These are phyloP conservation scores for Euphorbia celastroides DNA, from an alignment of 441 rosid genomes.

Conservation along the genomic window DNA sequence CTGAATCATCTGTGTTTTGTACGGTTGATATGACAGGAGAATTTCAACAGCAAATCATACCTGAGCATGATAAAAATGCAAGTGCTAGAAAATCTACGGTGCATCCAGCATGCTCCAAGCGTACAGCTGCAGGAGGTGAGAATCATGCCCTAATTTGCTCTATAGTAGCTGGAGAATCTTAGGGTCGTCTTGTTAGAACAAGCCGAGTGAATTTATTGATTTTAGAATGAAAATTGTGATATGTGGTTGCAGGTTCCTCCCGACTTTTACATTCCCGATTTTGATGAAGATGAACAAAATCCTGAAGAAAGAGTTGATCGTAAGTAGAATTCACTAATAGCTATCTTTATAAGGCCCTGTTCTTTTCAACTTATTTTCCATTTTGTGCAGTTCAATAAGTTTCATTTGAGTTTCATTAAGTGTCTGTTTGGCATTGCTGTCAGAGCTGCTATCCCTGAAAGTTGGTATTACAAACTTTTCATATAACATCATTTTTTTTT, in stretches of 20 bases:
- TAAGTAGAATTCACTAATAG: constrained; percentile 38
- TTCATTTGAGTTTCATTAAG: no score
- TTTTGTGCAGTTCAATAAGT: no score
- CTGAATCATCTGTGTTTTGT: constrained; percentile 14
- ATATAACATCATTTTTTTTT: no score
- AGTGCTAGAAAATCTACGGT: constrained; percentile 82
- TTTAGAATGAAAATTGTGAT: no score
- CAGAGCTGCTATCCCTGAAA: no score
- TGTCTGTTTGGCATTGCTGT: no score
- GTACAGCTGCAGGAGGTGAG: constrained; percentile 98
- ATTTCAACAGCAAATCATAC: constrained; percentile 80
- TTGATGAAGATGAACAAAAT: constrained; percentile 84
- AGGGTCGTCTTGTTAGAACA: no score
- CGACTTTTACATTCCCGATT: constrained; percentile 88
- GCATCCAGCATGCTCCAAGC: constrained; percentile 93
- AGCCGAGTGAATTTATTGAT: no score
- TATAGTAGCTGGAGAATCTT: no score
- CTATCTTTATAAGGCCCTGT: no score
- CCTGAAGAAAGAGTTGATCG: constrained; percentile 85
- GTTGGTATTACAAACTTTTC: no score
- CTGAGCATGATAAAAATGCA: constrained; percentile 78
- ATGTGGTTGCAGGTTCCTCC: constrained; percentile 72
- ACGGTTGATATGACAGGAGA: constrained; percentile 57
- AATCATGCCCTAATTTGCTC: neutral
- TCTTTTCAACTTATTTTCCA: no score